Percentiles rank a stretch among this genome's conserved stretches.
Evolutionary conservation across 176 grass and related monocot species (phyloP).

Genomic region (Carex kokanica): DNA sequence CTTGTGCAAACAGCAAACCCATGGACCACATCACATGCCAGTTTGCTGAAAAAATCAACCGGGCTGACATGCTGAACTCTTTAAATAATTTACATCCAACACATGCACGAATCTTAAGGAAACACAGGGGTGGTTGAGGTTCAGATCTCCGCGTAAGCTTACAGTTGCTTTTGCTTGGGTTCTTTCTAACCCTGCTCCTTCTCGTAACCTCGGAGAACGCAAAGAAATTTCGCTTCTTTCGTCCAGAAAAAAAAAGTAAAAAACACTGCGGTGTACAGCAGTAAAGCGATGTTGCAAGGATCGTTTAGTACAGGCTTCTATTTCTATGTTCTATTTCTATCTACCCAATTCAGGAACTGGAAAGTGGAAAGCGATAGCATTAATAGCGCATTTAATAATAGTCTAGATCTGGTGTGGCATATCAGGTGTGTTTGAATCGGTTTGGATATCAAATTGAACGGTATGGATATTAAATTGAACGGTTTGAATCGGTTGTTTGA

Average conservation of each 20-base stretch:
- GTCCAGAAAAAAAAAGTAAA: background rate
- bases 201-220: background rate
- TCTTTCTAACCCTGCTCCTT: background rate
- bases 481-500: no score
- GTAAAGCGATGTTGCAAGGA: background rate
- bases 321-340: background rate
- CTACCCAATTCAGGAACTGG: background rate
- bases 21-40: constrained; percentile 13
- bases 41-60: no score
- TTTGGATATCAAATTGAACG: no score
- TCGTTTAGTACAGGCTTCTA: background rate
- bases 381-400: background rate
- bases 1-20: background rate
- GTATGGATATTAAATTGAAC: no score
- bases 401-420: background rate
- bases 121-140: background rate
- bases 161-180: background rate
- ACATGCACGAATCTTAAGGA: background rate
- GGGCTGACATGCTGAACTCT: background rate
- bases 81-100: background rate
- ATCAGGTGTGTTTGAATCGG: background rate
- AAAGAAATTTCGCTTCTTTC: background rate
- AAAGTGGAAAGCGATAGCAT: background rate
- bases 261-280: background rate
- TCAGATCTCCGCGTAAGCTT: background rate